phyloP scores from a whole-genome alignment of 106 monocot genomes.

The Dendrobium officinale region DNA sequence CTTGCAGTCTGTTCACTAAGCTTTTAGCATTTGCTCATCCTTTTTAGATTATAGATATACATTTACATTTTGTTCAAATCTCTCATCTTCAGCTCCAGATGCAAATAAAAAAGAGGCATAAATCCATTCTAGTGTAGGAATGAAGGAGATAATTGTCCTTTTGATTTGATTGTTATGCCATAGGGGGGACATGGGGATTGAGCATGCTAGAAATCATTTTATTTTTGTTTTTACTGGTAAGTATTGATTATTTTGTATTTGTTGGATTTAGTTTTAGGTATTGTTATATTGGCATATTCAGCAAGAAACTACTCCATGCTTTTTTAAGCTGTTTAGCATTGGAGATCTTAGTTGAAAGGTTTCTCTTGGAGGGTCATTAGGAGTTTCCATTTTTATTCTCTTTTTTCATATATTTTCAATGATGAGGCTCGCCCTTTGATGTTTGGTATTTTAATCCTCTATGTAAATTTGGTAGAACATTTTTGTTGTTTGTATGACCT shows the following conservation, averaged over 20 bases:
- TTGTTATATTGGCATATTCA: neutral
- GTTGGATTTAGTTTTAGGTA: neutral
- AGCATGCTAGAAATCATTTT: neutral
- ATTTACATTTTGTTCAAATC: neutral
- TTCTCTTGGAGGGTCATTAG: neutral
- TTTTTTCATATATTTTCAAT: neutral
- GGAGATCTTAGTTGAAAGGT: neutral
- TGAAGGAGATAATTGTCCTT: neutral
- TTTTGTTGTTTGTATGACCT: neutral
- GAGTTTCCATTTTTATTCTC: neutral
- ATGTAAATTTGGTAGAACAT: neutral
- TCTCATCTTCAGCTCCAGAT: neutral
- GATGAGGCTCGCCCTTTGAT: no score
- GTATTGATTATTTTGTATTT: neutral
- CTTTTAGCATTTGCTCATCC: neutral
- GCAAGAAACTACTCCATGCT: neutral
- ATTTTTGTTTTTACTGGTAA: neutral
- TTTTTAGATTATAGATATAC: neutral
- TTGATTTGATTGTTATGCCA: neutral
- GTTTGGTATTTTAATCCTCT: neutral
- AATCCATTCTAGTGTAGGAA: neutral
- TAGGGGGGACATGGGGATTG: neutral
- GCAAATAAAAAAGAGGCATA: neutral
- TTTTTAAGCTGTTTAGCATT: neutral
- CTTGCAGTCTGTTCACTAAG: neutral